Evolutionary conservation across 2,329 filamentous ascomycete genomes (phyloP).

Genomic region (Rugonectria rugulosa): DNA sequence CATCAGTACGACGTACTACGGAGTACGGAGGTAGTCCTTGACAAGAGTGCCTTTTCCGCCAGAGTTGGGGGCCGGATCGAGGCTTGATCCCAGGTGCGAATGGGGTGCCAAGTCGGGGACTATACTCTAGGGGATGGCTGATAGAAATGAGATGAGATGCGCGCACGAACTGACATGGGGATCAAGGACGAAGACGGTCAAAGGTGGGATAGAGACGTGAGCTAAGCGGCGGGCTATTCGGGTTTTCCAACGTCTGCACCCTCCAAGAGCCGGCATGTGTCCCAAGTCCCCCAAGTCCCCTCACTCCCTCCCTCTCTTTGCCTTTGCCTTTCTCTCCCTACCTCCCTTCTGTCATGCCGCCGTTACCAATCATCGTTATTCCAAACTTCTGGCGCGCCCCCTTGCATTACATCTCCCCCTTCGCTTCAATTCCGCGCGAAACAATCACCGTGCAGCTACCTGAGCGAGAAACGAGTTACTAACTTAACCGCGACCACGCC

Average conservation of each 20-base stretch:
- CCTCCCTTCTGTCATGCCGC: too few relatives aligned
- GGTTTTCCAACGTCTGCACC: conserved; percentile 6
- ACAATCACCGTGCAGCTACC: neutral
- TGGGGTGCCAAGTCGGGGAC: conserved; percentile 33
- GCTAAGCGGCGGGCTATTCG: conserved; percentile 24
- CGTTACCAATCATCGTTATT: neutral
- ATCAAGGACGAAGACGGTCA: conserved; percentile 18
- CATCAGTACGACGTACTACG: too few relatives aligned
- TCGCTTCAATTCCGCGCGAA: neutral
- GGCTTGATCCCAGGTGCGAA: conserved; percentile 27
- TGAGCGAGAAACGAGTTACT: conserved; percentile 12
- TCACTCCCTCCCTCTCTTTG: neutral
- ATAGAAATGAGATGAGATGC: conserved; percentile 29
- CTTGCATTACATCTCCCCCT: neutral
- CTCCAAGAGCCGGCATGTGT: too few relatives aligned
- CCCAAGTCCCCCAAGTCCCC: neutral
- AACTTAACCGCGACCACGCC: conserved; percentile 13
- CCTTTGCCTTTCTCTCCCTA: neutral
- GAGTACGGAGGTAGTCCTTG: conserved; percentile 15
- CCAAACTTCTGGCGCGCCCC: neutral
- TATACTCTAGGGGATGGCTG: conserved; percentile 16
- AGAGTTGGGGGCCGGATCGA: conserved; percentile 27
- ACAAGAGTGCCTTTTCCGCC: conserved; percentile 22
- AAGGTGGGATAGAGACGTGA: conserved; percentile 8
- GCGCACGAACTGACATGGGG: conserved; percentile 27